A percentile compares a stretch with the other conserved stretches of the same genome.
Evolutionary conservation across 2,329 filamentous ascomycete species (phyloP).

Genomic region (Colletotrichum sp.): DNA sequence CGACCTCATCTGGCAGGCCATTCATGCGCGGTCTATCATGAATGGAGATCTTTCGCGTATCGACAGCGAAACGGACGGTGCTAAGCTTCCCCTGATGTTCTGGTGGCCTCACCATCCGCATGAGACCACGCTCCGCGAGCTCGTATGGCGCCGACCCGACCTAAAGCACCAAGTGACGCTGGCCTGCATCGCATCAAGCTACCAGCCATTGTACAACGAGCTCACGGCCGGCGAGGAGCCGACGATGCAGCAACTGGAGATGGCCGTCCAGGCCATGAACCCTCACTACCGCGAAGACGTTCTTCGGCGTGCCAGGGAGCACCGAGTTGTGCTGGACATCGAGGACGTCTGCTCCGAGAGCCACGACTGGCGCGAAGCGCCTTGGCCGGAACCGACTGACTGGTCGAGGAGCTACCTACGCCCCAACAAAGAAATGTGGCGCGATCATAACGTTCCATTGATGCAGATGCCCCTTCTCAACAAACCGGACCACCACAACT

Average conservation of each 20-base stretch:
- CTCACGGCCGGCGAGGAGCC: background rate
- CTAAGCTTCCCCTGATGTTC: background rate
- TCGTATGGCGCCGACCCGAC: background rate
- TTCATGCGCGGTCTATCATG: conserved; percentile 34
- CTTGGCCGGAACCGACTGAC: background rate
- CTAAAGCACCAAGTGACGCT: background rate
- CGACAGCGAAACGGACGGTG: background rate
- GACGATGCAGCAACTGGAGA: background rate
- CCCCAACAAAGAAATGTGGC: background rate
- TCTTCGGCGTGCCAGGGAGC: background rate
- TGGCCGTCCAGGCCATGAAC: background rate
- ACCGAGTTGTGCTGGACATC: too few relatives aligned
- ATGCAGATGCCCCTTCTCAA: too few relatives aligned
- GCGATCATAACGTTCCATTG: too few relatives aligned
- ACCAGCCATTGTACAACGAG: background rate
- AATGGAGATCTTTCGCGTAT: conserved; percentile 30
- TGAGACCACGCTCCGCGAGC: background rate
- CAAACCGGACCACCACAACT: too few relatives aligned
- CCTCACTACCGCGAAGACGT: background rate
- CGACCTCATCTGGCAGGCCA: conserved; percentile 14
- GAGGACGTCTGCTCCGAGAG: too few relatives aligned
- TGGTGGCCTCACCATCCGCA: background rate
- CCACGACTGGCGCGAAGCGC: too few relatives aligned
- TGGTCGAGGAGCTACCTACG: background rate
- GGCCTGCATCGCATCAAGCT: background rate